Conservation (phyloP, 2,329 filamentous ascomycete genomes). For the Aspergillus udagawae region DNA sequence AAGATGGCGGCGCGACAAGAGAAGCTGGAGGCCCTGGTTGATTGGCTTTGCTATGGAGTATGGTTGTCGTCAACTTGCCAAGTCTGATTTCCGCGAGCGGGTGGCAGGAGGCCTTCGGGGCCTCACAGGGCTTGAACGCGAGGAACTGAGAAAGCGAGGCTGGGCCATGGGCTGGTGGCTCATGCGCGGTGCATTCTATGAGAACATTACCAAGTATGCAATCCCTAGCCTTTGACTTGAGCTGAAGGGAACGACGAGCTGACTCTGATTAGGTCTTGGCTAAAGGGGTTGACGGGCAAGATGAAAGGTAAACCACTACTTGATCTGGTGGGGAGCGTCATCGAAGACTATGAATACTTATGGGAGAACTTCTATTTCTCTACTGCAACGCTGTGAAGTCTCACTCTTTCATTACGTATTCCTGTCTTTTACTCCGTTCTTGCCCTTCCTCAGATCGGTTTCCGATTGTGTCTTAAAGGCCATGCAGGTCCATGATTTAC, state of each 20-base stretch:
- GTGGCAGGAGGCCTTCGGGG: slow-evolving; percentile 69
- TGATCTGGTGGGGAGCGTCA: slow-evolving; percentile 74
- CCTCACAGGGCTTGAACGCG: slow-evolving; percentile 78
- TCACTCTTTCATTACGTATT: not conserved
- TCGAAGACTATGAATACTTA: slow-evolving; percentile 95
- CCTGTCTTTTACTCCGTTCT: slow-evolving; percentile 3
- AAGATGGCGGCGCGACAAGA: slow-evolving; percentile 65
- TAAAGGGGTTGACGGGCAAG: slow-evolving; percentile 67
- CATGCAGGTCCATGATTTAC: not conserved
- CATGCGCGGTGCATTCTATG: slow-evolving; percentile 96
- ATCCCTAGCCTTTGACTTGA: not conserved
- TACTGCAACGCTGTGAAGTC: slow-evolving; percentile 50
- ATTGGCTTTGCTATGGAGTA: slow-evolving; percentile 82
- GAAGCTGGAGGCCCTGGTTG: slow-evolving; percentile 88
- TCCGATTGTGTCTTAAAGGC: not conserved
- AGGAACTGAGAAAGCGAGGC: slow-evolving; percentile 81
- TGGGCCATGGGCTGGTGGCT: slow-evolving; percentile 94
- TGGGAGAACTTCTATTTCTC: slow-evolving; percentile 98
- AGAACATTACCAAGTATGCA: slow-evolving; percentile 71
- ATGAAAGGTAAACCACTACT: slow-evolving; percentile 71
- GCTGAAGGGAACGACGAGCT: slow-evolving; percentile 13
- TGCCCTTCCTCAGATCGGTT: slow-evolving; percentile 6
- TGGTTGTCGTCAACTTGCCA: slow-evolving; percentile 78
- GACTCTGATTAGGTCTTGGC: slow-evolving; percentile 47
- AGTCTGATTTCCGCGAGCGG: slow-evolving; percentile 59